Percentiles rank a stretch among this genome's conserved stretches.
These are phyloP conservation scores for Erythrophleum ivorense DNA, from an alignment of 331 rosid species.

Conservation along the genomic window DNA sequence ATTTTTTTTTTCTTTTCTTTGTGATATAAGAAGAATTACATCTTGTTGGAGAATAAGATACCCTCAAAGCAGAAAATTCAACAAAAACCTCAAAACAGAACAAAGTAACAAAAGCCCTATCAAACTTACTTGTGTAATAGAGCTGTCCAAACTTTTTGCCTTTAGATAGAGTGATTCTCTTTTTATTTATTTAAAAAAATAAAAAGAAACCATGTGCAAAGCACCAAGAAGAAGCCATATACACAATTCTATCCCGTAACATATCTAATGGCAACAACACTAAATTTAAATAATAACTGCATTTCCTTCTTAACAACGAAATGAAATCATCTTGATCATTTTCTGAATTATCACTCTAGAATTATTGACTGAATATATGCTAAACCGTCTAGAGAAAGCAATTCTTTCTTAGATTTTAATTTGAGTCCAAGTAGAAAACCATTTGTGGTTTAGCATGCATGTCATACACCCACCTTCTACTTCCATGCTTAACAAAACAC, in stretches of 20 bases:
- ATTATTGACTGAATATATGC: constrained; percentile 9
- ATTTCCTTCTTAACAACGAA: constrained; percentile 23
- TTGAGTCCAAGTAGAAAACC: neutral
- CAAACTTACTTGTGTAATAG: neutral
- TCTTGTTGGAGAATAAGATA: constrained; percentile 9
- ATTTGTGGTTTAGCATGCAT: neutral
- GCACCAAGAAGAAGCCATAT: neutral
- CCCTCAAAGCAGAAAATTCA: neutral
- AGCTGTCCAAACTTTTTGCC: neutral
- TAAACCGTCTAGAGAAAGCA: constrained; percentile 3
- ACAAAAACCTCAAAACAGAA: neutral
- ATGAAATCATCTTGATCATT: constrained; percentile 5
- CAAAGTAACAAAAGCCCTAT: neutral
- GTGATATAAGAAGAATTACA: neutral
- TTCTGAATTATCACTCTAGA: constrained; percentile 30
- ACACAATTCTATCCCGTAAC: neutral
- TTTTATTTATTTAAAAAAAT: too few species aligned
- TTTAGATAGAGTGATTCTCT: neutral
- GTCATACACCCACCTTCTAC: neutral
- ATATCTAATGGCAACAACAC: neutral
- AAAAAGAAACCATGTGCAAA: neutral
- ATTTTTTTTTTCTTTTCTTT: neutral
- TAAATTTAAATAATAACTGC: constrained; percentile 8
- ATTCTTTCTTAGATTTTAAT: neutral
- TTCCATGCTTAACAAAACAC: neutral